A percentile compares a stretch with the other conserved stretches of the same genome.
These are phyloP conservation scores for Russula virescens DNA, from an alignment of 768 basidiomycete species.

Conservation along the genomic window DNA sequence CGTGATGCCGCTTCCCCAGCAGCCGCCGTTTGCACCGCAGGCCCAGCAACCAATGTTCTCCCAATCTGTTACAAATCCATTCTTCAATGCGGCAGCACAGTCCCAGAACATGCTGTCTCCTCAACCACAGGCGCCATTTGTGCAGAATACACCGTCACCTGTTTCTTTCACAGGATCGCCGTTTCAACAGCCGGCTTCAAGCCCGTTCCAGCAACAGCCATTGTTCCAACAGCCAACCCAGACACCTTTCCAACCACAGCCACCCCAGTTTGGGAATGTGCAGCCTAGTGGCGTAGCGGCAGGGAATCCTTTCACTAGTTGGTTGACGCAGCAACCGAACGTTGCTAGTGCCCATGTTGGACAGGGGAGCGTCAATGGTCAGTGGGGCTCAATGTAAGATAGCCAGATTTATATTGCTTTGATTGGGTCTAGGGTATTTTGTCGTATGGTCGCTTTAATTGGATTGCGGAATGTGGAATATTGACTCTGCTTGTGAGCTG, in stretches of 20 bases:
- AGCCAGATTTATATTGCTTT: background rate
- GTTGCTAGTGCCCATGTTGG: constrained; percentile 13
- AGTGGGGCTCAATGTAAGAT: constrained; percentile 15
- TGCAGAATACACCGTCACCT: constrained; percentile 18
- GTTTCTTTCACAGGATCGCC: constrained; percentile 19
- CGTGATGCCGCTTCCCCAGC: constrained; percentile 28
- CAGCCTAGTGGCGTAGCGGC: constrained; percentile 5
- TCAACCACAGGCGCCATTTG: constrained; percentile 25
- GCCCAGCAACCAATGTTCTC: constrained; percentile 18
- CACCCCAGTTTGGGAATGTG: constrained; percentile 11
- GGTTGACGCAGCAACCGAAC: constrained; percentile 25
- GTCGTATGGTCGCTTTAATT: background rate
- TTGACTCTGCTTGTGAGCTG: background rate
- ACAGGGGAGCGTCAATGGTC: constrained; percentile 16
- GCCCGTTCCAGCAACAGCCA: constrained; percentile 12
- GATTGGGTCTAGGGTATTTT: background rate
- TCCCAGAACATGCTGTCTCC: constrained; percentile 30
- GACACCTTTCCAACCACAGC: constrained; percentile 5
- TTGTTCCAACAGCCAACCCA: constrained; percentile 16
- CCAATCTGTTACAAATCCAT: constrained; percentile 6
- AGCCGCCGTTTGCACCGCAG: constrained; percentile 25
- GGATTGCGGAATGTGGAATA: no score
- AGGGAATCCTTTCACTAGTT: constrained; percentile 28
- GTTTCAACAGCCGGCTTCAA: constrained; percentile 25
- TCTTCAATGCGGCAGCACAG: constrained; percentile 30